phyloP scores from a whole-genome alignment of 192 early-diverging fungal species.

The Coemansia sp. region DNA sequence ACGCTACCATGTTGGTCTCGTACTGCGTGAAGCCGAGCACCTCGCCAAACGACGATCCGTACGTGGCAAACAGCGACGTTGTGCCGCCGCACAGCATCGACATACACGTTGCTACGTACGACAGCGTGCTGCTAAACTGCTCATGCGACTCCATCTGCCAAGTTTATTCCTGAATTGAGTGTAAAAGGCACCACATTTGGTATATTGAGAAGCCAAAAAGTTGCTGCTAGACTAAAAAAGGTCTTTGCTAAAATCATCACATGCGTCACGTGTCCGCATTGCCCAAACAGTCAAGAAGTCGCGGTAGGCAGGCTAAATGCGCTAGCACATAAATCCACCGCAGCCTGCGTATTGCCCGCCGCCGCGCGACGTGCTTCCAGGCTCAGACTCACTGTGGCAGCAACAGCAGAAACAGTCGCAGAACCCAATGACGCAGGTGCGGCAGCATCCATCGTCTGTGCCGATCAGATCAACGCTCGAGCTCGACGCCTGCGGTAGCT shows the following conservation, averaged over 20 bases:
- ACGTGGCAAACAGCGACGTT: constrained; percentile 65
- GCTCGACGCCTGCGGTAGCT: not conserved
- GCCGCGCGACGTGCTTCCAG: constrained; percentile 24
- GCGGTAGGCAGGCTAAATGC: no score
- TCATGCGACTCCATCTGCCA: not conserved
- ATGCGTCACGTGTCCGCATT: no score
- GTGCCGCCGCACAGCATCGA: constrained; percentile 60
- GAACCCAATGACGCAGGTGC: constrained; percentile 28
- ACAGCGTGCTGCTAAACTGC: constrained; percentile 34
- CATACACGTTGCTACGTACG: constrained; percentile 46
- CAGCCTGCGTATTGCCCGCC: constrained; percentile 17
- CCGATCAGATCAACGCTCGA: constrained; percentile 22
- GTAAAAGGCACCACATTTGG: not conserved
- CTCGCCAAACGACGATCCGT: constrained; percentile 54
- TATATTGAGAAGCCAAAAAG: not conserved
- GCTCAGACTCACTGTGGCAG: constrained; percentile 19
- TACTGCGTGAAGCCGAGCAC: constrained; percentile 58
- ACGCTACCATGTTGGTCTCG: constrained; percentile 62
- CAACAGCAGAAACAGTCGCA: constrained; percentile 34
- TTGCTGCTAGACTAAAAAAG: no score
- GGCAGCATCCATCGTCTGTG: constrained; percentile 23
- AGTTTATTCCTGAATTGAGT: no score
- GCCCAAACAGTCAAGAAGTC: not conserved
- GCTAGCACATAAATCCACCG: constrained; percentile 7
- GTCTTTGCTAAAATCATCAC: no score